Evolutionary conservation across 2,329 filamentous ascomycete genomes (phyloP).

Genomic region (Beauveria caledonica): DNA sequence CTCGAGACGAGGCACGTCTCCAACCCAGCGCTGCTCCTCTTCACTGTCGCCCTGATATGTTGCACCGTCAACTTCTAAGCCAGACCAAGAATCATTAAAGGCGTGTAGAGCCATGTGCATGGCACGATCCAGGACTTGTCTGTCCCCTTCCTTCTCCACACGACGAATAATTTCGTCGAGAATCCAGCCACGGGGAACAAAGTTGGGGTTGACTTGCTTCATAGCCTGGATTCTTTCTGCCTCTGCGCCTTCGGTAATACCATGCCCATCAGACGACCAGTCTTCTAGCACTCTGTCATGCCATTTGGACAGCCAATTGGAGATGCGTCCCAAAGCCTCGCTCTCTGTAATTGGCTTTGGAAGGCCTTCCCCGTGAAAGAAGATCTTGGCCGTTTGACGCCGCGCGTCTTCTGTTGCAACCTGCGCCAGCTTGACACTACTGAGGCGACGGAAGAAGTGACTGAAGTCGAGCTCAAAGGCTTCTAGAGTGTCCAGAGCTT

Average conservation of each 20-base stretch:
- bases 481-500: conserved; percentile 73
- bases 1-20: conserved; percentile 71
- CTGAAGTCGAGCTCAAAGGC: conserved; percentile 84
- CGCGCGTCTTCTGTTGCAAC: conserved; percentile 57
- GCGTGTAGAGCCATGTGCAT: conserved; percentile 80
- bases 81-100: conserved; percentile 71
- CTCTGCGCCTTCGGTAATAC: conserved; percentile 38
- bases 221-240: conserved; percentile 60
- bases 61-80: conserved; percentile 37
- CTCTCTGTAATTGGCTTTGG: conserved; percentile 51
- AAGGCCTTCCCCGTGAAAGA: conserved; percentile 72
- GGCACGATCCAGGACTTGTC: conserved; percentile 65
- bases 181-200: conserved; percentile 84
- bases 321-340: conserved; percentile 58
- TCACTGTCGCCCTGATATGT: conserved; percentile 51
- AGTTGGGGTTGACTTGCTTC: conserved; percentile 87
- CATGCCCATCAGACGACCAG: conserved; percentile 50
- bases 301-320: conserved; percentile 78
- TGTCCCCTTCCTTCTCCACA: conserved; percentile 76
- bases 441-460: conserved; percentile 81
- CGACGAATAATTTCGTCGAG: conserved; percentile 86
- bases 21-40: conserved; percentile 76
- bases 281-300: conserved; percentile 62
- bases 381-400: conserved; percentile 55
- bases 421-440: conserved; percentile 51